Evolutionary conservation across 495 filamentous ascomycete species (phyloP).

Genomic region (Penicillium atrosanguineum): DNA sequence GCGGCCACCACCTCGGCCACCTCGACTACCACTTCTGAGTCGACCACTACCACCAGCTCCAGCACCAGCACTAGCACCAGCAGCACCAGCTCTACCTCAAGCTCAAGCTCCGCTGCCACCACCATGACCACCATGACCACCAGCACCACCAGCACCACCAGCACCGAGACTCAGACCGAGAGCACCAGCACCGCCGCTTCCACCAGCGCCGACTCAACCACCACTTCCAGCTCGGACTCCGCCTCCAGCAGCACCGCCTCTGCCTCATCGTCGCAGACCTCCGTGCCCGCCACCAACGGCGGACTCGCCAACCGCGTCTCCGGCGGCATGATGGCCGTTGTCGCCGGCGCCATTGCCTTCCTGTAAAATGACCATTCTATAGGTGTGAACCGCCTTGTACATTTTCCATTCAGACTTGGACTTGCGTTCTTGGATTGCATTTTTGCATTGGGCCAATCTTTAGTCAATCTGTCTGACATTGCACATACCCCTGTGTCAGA

Average conservation of each 20-base stretch:
- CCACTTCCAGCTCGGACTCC: slow-evolving; percentile 8
- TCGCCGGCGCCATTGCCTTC: slow-evolving; percentile 32
- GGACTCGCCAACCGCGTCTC: slow-evolving; percentile 38
- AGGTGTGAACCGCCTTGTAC: background rate
- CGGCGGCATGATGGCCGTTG: slow-evolving; percentile 36
- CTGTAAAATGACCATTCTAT: slow-evolving; percentile 22
- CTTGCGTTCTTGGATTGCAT: background rate
- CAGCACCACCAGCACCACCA: slow-evolving; percentile 27
- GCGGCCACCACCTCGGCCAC: slow-evolving; percentile 17
- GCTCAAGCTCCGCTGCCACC: slow-evolving; percentile 4
- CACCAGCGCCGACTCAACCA: slow-evolving; percentile 25
- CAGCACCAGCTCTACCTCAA: background rate
- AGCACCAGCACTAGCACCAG: slow-evolving; percentile 10
- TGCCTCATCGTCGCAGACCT: slow-evolving; percentile 6
- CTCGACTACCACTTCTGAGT: slow-evolving; percentile 32
- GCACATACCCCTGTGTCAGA: background rate
- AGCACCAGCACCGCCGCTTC: slow-evolving; percentile 30
- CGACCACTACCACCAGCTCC: slow-evolving; percentile 27
- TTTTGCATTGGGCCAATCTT: background rate
- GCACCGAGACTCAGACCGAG: slow-evolving; percentile 35
- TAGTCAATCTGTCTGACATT: background rate
- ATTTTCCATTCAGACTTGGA: background rate
- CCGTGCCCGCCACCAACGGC: slow-evolving; percentile 28
- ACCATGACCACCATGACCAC: background rate
- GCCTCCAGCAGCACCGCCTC: slow-evolving; percentile 12